Base-by-base conservation (phyloP, 306 rosid species). In the Citrullus colocynthis region DNA sequence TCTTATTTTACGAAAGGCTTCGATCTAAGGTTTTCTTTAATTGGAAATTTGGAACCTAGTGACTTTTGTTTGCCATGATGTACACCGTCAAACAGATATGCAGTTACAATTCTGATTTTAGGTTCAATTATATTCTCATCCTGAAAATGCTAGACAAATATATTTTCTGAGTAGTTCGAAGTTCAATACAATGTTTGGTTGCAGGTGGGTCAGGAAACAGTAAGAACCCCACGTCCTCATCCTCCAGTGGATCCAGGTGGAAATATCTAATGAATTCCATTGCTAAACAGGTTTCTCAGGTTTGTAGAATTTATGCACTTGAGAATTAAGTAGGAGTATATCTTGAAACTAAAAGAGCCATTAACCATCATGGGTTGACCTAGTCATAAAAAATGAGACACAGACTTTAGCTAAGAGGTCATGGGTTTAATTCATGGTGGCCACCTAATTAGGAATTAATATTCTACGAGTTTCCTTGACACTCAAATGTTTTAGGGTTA, bases 201-300 rank as follows among this genome's bases (percentile, higher is more conserved):
- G 85, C 86, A 92, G 97, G 89, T 78, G 81, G 74, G 72, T 84
- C 84, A 21, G 90, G 84, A 80, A 84, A 80, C 74, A 65, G 76
- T 45, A 88, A 75, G 91, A 85, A 77, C 77, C 21, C 80, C 28
- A 15, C 81, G 41, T 51, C 89, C 76, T 79, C 88, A 67, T 74
- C 91, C 71, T 63, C 82, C 70, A 42, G 24, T 51, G 90, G 87
- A 74, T 91, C 97, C 42, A 85, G 83, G 84, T 95, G 93, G 98
- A 95, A 90, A 73, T 84, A 90, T 42, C 64, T 95, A 20, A 75
- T 90, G 57, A 81, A 87, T 82, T 85, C 95, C 37, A 79, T 95
- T 66, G 93, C 97, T 82, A 90, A 86, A 86, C 97, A 95, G 55
- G 93, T 95, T 86, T 95, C 98, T 45, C 96, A 94, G 98, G 98